Conservation (phyloP, 2,329 filamentous ascomycete species). For the Hypoxylon rubiginosum region DNA sequence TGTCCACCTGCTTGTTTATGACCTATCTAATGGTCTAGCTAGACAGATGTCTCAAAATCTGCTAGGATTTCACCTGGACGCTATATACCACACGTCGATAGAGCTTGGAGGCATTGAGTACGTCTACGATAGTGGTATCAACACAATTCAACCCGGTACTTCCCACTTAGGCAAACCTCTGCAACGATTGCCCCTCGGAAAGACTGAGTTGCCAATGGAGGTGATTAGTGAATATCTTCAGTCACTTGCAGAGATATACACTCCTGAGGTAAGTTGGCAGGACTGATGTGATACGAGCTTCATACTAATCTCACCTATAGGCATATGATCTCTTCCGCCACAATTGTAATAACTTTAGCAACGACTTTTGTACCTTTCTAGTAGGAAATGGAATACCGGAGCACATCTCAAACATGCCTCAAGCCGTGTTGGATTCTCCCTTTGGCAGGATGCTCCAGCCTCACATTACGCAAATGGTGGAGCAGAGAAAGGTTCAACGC, state of each 20-base stretch:
- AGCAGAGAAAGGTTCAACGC: slow-evolving; percentile 62
- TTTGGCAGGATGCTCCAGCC: slow-evolving; percentile 90
- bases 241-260: slow-evolving; percentile 85
- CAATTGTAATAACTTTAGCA: slow-evolving; percentile 98
- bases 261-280: slow-evolving; percentile 70
- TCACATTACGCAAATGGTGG: slow-evolving; percentile 69
- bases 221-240: slow-evolving; percentile 89
- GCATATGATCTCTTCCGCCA: slow-evolving; percentile 91
- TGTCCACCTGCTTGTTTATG: slow-evolving; percentile 82
- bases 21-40: slow-evolving; percentile 75
- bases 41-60: slow-evolving; percentile 67
- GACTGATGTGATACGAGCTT: neutral
- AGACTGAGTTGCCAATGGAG: slow-evolving; percentile 82
- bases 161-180: slow-evolving; percentile 91
- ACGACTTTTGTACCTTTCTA: slow-evolving; percentile 91
- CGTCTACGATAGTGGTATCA: slow-evolving; percentile 89
- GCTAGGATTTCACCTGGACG: slow-evolving; percentile 79
- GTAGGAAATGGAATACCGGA: slow-evolving; percentile 89
- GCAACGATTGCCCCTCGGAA: slow-evolving; percentile 80
- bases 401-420: slow-evolving; percentile 86
- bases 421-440: slow-evolving; percentile 86
- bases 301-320: slow-evolving; percentile 55
- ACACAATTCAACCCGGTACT: slow-evolving; percentile 81
- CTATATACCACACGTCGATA: slow-evolving; percentile 94
- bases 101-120: slow-evolving; percentile 89